Conservation (phyloP, 352 stramenopile genomes). For the Pythium myriotylum region DNA sequence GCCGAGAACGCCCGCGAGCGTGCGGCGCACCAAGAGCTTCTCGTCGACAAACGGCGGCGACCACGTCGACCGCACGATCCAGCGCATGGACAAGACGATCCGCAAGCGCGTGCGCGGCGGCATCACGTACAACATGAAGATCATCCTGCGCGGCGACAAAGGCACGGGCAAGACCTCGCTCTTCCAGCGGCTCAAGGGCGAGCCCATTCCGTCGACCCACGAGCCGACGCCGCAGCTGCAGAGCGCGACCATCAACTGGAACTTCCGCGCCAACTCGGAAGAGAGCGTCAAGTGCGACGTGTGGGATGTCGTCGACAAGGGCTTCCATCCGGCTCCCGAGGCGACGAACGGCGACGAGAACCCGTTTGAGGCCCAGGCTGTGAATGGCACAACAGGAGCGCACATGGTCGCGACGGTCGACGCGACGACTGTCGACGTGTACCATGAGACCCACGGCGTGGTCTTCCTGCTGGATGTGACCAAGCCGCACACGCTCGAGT, state of each 20-base stretch:
- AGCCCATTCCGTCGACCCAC: slow-evolving; percentile 72
- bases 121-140: slow-evolving; percentile 93
- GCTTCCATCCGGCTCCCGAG: slow-evolving; percentile 41
- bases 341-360: slow-evolving; percentile 11
- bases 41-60: slow-evolving; percentile 21
- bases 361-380: slow-evolving; percentile 30
- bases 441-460: slow-evolving; percentile 85
- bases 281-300: slow-evolving; percentile 91
- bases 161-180: slow-evolving; percentile 91
- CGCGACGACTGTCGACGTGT: slow-evolving; percentile 87
- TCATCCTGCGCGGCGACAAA: slow-evolving; percentile 80
- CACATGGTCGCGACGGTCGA: slow-evolving; percentile 78
- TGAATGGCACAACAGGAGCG: slow-evolving; percentile 32
- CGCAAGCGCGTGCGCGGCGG: slow-evolving; percentile 74
- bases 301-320: slow-evolving; percentile 91
- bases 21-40: slow-evolving; percentile 53
- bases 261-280: slow-evolving; percentile 58
- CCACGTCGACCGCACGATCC: slow-evolving; percentile 61
- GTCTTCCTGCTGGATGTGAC: slow-evolving; percentile 90
- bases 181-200: slow-evolving; percentile 81
- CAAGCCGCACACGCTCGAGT: slow-evolving; percentile 81
- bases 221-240: slow-evolving; percentile 84
- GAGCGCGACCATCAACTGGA: slow-evolving; percentile 89
- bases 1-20: slow-evolving; percentile 13
- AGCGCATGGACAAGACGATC: slow-evolving; percentile 85